phyloP scores from a whole-genome alignment of 495 filamentous ascomycete genomes.

The Aspergillus taichungensis region DNA sequence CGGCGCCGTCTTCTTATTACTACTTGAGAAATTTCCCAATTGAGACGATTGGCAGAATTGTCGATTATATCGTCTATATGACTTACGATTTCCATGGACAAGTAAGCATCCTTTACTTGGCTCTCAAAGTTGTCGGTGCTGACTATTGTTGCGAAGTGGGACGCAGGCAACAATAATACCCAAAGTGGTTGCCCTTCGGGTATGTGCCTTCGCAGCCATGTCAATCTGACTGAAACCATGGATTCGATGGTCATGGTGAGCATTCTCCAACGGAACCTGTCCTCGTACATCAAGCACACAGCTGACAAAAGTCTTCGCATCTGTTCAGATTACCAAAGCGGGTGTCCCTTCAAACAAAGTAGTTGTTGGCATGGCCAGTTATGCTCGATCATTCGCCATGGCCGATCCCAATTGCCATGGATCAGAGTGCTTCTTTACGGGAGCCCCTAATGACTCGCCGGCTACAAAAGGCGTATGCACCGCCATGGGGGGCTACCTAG shows the following conservation, averaged over 20 bases:
- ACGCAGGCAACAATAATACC: slow-evolving; percentile 15
- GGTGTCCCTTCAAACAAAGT: slow-evolving; percentile 33
- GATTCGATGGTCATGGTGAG: slow-evolving; percentile 26
- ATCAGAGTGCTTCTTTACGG: slow-evolving; percentile 15
- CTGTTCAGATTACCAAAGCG: slow-evolving; percentile 35
- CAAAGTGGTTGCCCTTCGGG: slow-evolving; percentile 23
- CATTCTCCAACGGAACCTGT: too few species aligned
- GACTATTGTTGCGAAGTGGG: slow-evolving; percentile 13
- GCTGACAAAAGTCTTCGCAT: background rate
- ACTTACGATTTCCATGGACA: slow-evolving; percentile 26
- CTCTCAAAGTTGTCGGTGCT: background rate
- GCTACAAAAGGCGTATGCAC: slow-evolving; percentile 24
- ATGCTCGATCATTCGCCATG: slow-evolving; percentile 34
- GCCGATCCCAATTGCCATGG: slow-evolving; percentile 15
- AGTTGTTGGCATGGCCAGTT: slow-evolving; percentile 28
- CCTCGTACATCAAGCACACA: background rate
- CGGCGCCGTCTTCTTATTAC: slow-evolving; percentile 13
- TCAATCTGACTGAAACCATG: slow-evolving; percentile 35
- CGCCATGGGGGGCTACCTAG: slow-evolving; percentile 17
- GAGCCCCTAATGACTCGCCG: slow-evolving; percentile 16
- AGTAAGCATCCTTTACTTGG: slow-evolving; percentile 4
- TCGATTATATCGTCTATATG: slow-evolving; percentile 30
- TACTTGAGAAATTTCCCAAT: slow-evolving; percentile 22
- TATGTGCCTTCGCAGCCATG: slow-evolving; percentile 30
- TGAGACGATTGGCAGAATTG: slow-evolving; percentile 7